Evolutionary conservation across 345 rosid species (phyloP).

Genomic region (Populus davidiana): DNA sequence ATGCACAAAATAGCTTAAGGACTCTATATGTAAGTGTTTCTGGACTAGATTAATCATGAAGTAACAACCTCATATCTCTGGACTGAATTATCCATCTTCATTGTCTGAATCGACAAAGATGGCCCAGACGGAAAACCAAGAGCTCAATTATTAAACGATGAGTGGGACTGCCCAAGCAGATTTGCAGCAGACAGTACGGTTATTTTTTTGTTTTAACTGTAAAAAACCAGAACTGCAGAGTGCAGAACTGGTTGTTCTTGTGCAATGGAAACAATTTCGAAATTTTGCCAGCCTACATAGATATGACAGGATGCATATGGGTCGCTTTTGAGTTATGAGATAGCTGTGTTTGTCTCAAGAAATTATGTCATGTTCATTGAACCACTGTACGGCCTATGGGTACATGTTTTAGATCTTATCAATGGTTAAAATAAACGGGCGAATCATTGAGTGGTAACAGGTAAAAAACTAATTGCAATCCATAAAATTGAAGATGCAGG

Average conservation of each 20-base stretch:
- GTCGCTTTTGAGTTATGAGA: slow-evolving; percentile 10
- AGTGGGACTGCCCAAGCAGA: slow-evolving; percentile 10
- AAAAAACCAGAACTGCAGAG: background rate
- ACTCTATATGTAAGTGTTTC: background rate
- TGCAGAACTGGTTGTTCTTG: slow-evolving; percentile 2
- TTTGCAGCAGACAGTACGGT: slow-evolving; percentile 5
- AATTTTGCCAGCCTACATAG: slow-evolving; percentile 1
- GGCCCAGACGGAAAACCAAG: slow-evolving; percentile 34
- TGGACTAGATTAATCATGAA: too few relatives aligned
- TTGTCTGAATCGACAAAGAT: slow-evolving; percentile 30
- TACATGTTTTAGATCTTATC: slow-evolving; percentile 21
- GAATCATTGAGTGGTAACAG: slow-evolving; percentile 28
- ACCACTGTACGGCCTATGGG: slow-evolving; percentile 1
- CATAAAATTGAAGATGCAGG: background rate
- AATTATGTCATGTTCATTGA: slow-evolving; percentile 5
- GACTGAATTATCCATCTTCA: slow-evolving; percentile 24
- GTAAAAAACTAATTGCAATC: slow-evolving; percentile 8
- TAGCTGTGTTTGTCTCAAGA: slow-evolving; percentile 12
- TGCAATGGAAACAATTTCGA: slow-evolving; percentile 7
- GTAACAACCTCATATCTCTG: slow-evolving; percentile 12
- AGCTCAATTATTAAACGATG: slow-evolving; percentile 36
- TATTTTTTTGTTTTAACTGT: slow-evolving; percentile 1
- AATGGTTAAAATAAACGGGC: slow-evolving; percentile 1
- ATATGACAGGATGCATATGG: slow-evolving; percentile 1
- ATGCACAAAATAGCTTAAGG: background rate